Percentiles rank a stretch among this genome's conserved stretches.
Conservation (phyloP, 257 asterid genomes). For the Solanum habrochaites region DNA sequence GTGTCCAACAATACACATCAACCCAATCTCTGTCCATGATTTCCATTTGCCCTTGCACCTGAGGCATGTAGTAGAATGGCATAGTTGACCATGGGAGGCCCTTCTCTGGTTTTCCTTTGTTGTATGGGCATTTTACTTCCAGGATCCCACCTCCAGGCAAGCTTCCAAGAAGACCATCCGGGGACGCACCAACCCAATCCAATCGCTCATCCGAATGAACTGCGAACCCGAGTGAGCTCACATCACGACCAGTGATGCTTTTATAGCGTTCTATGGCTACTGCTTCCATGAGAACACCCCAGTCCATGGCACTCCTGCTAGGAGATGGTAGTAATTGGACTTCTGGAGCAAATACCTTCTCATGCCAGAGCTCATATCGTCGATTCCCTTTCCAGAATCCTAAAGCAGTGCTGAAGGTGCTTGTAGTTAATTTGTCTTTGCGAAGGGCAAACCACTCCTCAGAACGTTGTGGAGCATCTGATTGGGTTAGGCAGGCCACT, state of each 20-base stretch:
- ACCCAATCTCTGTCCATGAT: conserved; percentile 87
- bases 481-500: conserved; percentile 33
- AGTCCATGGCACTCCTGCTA: conserved; percentile 61
- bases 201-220: conserved; percentile 50
- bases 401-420: conserved; percentile 87
- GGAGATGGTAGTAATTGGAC: conserved; percentile 16
- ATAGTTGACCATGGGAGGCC: conserved; percentile 70
- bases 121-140: conserved; percentile 92
- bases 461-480: conserved; percentile 75
- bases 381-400: conserved; percentile 95
- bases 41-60: conserved; percentile 98
- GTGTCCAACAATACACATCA: conserved; percentile 94
- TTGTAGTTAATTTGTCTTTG: conserved; percentile 81
- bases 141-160: conserved; percentile 67
- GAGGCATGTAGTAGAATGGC: conserved; percentile 97
- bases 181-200: conserved; percentile 93
- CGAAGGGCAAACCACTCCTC: conserved; percentile 97
- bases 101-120: conserved; percentile 78
- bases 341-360: conserved; percentile 50
- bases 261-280: conserved; percentile 75
- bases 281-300: conserved; percentile 87
- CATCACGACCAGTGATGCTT: conserved; percentile 76
- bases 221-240: conserved; percentile 68
- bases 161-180: conserved; percentile 73
- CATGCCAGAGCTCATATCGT: conserved; percentile 74